Evolutionary conservation across 257 asterid genomes (phyloP).

Genomic region (Echites panduratus): DNA sequence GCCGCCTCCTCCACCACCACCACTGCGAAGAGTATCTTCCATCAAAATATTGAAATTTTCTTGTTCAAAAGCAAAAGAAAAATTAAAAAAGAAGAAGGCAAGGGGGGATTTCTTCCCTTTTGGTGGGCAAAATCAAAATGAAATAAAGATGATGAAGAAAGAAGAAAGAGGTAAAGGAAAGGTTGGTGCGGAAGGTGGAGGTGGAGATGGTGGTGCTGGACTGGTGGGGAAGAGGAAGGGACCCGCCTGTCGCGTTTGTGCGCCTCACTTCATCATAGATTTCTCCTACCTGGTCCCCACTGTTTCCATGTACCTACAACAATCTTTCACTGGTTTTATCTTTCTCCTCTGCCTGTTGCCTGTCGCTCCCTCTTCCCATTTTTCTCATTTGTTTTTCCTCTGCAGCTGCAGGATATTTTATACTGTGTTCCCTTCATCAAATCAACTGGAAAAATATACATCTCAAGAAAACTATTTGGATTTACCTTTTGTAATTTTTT

Average conservation of each 20-base stretch:
- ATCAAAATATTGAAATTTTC: conserved; percentile 17
- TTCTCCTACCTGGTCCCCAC: conserved; percentile 42
- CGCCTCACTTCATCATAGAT: conserved; percentile 49
- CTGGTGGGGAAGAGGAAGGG: conserved; percentile 19
- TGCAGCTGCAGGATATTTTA: neutral
- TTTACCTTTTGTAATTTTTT: too few species aligned
- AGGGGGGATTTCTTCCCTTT: neutral
- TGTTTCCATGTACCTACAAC: neutral
- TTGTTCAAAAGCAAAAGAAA: neutral
- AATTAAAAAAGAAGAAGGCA: neutral
- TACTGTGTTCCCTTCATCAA: neutral
- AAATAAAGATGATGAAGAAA: conserved; percentile 10
- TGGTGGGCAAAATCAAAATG: conserved; percentile 2
- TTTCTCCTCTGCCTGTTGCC: neutral
- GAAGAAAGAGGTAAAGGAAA: conserved; percentile 16
- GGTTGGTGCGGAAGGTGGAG: conserved; percentile 23
- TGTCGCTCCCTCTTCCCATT: neutral
- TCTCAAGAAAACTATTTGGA: too few species aligned
- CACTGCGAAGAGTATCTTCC: conserved; percentile 21
- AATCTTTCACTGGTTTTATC: neutral
- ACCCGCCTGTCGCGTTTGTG: conserved; percentile 60
- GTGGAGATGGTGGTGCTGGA: conserved; percentile 14
- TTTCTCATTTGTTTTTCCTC: neutral
- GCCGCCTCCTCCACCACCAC: conserved; percentile 24
- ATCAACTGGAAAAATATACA: too few species aligned